phyloP scores from a whole-genome alignment of 2,329 filamentous ascomycete genomes.

The Elsinoe necatrix region DNA sequence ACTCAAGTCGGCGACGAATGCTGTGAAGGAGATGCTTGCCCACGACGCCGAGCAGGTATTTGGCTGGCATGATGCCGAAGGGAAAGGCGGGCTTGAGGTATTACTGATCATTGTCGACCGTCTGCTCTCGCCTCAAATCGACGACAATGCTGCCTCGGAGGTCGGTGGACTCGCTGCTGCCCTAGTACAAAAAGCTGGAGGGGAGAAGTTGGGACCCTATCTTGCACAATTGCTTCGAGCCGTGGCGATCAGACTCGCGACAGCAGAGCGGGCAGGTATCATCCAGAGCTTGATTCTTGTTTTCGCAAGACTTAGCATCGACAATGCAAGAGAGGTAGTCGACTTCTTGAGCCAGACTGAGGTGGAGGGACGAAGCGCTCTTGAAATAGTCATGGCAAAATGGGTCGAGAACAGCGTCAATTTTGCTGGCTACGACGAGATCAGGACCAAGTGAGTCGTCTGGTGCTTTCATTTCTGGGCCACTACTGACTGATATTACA shows the following conservation, averaged over 20 bases:
- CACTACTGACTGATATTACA: constrained; percentile 30
- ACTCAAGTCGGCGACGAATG: constrained; percentile 74
- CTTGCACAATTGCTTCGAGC: constrained; percentile 80
- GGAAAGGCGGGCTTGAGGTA: constrained; percentile 77
- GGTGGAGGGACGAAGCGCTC: constrained; percentile 70
- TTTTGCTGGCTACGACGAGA: constrained; percentile 97
- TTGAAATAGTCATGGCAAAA: constrained; percentile 82
- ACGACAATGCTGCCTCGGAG: constrained; percentile 91
- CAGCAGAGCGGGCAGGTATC: constrained; percentile 75
- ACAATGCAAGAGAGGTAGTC: constrained; percentile 79
- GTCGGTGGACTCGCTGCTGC: constrained; percentile 90
- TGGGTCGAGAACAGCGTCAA: constrained; percentile 96
- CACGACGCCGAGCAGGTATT: constrained; percentile 89
- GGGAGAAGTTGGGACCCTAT: constrained; percentile 82
- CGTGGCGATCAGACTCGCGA: constrained; percentile 74
- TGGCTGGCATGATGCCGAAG: constrained; percentile 69
- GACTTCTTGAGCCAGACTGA: constrained; percentile 67
- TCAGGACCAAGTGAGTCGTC: constrained; percentile 73
- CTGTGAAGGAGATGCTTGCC: constrained; percentile 79
- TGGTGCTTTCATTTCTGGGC: constrained; percentile 15
- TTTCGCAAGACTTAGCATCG: constrained; percentile 80
- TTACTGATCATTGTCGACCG: constrained; percentile 88
- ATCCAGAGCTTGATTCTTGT: constrained; percentile 95
- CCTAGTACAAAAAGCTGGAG: constrained; percentile 88
- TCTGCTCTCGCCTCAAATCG: constrained; percentile 71